A percentile compares a stretch with the other conserved stretches of the same genome.
phyloP scores from a whole-genome alignment of 2,329 filamentous ascomycete genomes.

The Dothistroma septosporum region DNA sequence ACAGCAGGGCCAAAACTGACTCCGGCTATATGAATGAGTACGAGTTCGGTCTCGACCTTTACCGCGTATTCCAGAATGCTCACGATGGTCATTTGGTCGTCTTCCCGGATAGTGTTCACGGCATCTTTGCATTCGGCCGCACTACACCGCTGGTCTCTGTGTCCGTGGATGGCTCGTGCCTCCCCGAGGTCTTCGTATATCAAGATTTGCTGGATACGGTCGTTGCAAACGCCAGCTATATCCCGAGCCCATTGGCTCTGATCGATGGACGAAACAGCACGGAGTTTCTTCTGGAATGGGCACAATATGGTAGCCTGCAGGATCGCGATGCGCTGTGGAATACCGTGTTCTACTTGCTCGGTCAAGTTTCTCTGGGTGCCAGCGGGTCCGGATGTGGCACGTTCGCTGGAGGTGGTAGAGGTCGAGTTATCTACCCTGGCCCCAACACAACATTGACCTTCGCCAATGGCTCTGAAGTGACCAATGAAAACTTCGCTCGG shows the following conservation, averaged over 20 bases:
- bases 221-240: constrained; percentile 39
- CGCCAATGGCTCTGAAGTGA: constrained; percentile 42
- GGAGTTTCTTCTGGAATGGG: constrained; percentile 47
- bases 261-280: constrained; percentile 57
- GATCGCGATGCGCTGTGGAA: constrained; percentile 57
- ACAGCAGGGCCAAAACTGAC: constrained; percentile 31
- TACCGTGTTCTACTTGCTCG: constrained; percentile 46
- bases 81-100: constrained; percentile 64
- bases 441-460: constrained; percentile 43
- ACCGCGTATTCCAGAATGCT: constrained; percentile 49
- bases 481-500: constrained; percentile 43
- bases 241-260: constrained; percentile 48
- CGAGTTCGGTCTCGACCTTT: constrained; percentile 50
- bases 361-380: constrained; percentile 41
- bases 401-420: constrained; percentile 44
- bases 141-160: constrained; percentile 55
- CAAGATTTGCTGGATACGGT: constrained; percentile 44
- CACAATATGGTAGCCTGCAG: constrained; percentile 48
- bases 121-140: constrained; percentile 50
- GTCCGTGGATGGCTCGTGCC: constrained; percentile 55
- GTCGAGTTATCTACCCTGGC: constrained; percentile 43
- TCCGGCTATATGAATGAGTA: constrained; percentile 41
- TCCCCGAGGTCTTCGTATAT: constrained; percentile 56
- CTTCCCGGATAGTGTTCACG: constrained; percentile 51
- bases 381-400: constrained; percentile 41